These are phyloP conservation scores for Viola odorata DNA, from an alignment of 345 rosid species.

Conservation along the genomic window DNA sequence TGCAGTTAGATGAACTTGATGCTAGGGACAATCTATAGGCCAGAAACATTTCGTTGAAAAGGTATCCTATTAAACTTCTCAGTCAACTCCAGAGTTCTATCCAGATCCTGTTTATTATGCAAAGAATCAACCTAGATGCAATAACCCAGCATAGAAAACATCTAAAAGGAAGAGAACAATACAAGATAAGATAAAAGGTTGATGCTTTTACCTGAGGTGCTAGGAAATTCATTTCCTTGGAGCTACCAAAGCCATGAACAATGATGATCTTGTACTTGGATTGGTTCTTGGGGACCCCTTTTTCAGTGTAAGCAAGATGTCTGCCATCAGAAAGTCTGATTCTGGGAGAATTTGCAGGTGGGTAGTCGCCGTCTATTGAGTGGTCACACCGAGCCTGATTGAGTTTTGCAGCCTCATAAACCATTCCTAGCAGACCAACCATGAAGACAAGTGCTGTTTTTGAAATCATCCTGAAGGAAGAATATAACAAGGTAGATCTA, in stretches of 20 bases:
- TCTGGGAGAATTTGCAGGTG: constrained; percentile 31
- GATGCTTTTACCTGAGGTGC: constrained; percentile 52
- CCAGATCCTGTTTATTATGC: background rate
- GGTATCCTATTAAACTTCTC: too few species aligned
- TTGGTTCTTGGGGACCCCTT: constrained; percentile 55
- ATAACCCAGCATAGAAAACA: background rate
- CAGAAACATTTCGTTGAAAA: too few species aligned
- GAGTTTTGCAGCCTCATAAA: constrained; percentile 27
- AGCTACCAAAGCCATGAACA: constrained; percentile 94
- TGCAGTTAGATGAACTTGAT: too few species aligned
- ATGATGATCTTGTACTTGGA: constrained; percentile 59
- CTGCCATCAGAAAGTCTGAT: constrained; percentile 76
- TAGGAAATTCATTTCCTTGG: constrained; percentile 82
- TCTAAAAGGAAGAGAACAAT: background rate
- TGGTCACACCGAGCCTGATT: constrained; percentile 21
- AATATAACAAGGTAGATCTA: background rate
- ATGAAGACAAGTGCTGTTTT: constrained; percentile 20
- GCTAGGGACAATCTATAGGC: too few species aligned
- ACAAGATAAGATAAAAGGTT: background rate
- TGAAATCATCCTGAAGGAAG: constrained; percentile 13
- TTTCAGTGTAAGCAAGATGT: constrained; percentile 66
- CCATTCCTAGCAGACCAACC: constrained; percentile 37
- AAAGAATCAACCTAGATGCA: background rate
- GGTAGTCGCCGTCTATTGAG: constrained; percentile 14
- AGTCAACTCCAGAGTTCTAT: too few species aligned